phyloP scores from a whole-genome alignment of 2,329 filamentous ascomycete genomes.

The Neobulgaria alba region DNA sequence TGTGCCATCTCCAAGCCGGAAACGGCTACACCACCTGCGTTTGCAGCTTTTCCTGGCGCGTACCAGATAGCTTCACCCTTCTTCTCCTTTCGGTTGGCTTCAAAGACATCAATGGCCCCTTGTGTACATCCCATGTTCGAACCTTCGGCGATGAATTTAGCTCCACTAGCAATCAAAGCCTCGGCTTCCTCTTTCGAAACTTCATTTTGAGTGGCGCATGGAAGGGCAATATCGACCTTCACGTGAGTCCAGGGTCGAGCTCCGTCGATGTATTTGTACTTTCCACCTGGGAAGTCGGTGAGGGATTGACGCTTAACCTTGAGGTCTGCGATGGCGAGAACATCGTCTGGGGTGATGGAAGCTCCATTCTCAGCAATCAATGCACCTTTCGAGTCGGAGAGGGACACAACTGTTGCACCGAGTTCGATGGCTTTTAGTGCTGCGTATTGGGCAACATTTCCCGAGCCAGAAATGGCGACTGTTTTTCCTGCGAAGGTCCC shows the following conservation, averaged over 20 bases:
- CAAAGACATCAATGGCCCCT: conserved; percentile 88
- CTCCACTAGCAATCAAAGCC: conserved; percentile 66
- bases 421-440: conserved; percentile 96
- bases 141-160: conserved; percentile 85
- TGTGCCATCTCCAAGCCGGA: conserved; percentile 98
- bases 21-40: conserved; percentile 94
- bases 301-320: conserved; percentile 84
- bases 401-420: conserved; percentile 81
- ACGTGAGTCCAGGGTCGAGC: conserved; percentile 88
- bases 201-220: conserved; percentile 95
- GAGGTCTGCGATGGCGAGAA: conserved; percentile 70
- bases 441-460: conserved; percentile 96
- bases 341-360: conserved; percentile 69
- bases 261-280: conserved; percentile 80
- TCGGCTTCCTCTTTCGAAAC: conserved; percentile 85
- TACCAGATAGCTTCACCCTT: conserved; percentile 76
- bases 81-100: conserved; percentile 65
- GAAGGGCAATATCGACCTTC: conserved; percentile 83
- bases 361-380: conserved; percentile 65
- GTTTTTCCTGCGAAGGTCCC: conserved; percentile 85
- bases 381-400: conserved; percentile 85
- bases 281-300: conserved; percentile 60
- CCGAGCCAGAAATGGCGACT: conserved; percentile 91
- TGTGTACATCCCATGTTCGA: conserved; percentile 99
- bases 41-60: conserved; percentile 92